Percentiles rank a stretch among this genome's conserved stretches.
Conservation (phyloP, 148 eudicot genomes). For the Arbutus unedo region DNA sequence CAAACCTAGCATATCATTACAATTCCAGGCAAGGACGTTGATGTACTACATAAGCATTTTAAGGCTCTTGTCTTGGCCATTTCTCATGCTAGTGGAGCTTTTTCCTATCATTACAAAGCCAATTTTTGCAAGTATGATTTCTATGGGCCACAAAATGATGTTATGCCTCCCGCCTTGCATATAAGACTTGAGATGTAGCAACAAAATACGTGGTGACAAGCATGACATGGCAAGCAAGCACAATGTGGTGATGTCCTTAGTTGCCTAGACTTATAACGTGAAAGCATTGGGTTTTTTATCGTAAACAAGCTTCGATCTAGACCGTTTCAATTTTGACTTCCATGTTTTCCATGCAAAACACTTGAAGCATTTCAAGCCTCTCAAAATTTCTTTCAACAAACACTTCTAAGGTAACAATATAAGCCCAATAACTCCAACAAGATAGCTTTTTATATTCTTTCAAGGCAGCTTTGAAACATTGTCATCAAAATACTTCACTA, state of each 20-base stretch:
- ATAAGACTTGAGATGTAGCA: too few species aligned
- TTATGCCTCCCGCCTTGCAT: too few species aligned
- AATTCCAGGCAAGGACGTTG: too few species aligned
- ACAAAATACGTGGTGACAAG: too few species aligned
- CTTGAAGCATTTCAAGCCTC: not conserved
- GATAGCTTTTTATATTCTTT: not conserved
- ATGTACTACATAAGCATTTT: not conserved
- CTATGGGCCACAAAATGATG: too few species aligned
- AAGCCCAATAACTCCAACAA: not conserved
- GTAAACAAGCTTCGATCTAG: not conserved
- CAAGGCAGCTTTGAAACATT: not conserved
- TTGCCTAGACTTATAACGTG: not conserved
- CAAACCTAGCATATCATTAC: too few species aligned
- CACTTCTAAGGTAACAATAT: not conserved
- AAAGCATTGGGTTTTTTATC: not conserved
- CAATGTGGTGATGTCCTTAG: too few species aligned
- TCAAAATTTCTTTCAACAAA: not conserved
- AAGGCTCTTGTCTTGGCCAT: not conserved
- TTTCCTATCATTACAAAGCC: too few species aligned
- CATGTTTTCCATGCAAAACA: not conserved
- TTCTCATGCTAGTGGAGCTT: too few species aligned
- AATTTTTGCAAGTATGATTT: too few species aligned
- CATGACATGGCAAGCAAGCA: too few species aligned
- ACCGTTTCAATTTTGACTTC: not conserved
- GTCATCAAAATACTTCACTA: not conserved